These are phyloP conservation scores for Urtica urens DNA, from an alignment of 306 rosid species.

Conservation along the genomic window DNA sequence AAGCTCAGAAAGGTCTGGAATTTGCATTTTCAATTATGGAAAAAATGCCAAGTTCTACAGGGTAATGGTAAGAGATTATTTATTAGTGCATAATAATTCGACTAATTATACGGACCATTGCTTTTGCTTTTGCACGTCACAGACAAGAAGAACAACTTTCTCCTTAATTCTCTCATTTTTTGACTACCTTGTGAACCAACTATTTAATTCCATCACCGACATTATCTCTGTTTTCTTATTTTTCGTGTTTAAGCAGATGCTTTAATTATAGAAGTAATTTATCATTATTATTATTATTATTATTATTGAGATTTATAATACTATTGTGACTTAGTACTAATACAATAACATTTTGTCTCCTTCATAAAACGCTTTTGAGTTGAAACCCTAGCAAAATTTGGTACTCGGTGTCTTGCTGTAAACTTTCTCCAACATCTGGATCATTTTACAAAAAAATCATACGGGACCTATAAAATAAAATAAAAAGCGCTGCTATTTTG, in stretches of 20 bases:
- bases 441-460: too few species aligned
- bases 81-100: background rate
- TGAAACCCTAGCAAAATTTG: too few species aligned
- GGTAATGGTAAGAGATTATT: background rate
- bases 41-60: background rate
- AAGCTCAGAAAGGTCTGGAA: background rate
- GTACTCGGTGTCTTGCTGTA: too few species aligned
- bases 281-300: background rate
- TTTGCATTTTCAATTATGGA: background rate
- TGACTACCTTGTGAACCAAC: slow-evolving; percentile 9
- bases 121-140: slow-evolving; percentile 11
- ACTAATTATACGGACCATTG: slow-evolving; percentile 9
- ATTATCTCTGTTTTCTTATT: background rate
- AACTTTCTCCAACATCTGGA: too few species aligned
- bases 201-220: background rate
- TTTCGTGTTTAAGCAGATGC: too few species aligned
- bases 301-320: too few species aligned
- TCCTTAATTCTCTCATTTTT: slow-evolving; percentile 27
- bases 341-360: too few species aligned
- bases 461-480: too few species aligned
- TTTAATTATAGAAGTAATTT: too few species aligned
- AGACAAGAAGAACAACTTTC: slow-evolving; percentile 22
- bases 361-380: too few species aligned
- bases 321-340: too few species aligned
- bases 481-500: too few species aligned